These are phyloP conservation scores for Chenopodium suecicum DNA, from an alignment of 148 eudicot species.

Conservation along the genomic window DNA sequence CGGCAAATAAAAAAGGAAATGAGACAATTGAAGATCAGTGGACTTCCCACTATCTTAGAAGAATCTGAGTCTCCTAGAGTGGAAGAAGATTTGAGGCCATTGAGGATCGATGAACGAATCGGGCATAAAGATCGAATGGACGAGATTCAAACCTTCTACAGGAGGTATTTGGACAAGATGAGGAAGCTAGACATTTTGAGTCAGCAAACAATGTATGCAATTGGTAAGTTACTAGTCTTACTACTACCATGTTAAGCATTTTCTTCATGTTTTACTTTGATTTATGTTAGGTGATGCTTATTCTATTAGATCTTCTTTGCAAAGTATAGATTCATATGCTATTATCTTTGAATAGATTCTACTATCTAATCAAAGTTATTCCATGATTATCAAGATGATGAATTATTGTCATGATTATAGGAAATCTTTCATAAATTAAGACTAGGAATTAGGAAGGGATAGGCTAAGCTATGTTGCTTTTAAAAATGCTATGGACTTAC, in stretches of 20 bases:
- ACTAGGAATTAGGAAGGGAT: neutral
- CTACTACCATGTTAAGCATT: neutral
- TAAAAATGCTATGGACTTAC: neutral
- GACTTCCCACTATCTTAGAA: conserved; percentile 85
- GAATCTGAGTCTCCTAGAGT: conserved; percentile 70
- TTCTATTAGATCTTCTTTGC: neutral
- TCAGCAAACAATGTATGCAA: conserved; percentile 81
- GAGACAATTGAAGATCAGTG: conserved; percentile 46
- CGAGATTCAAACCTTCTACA: conserved; percentile 69
- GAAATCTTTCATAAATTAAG: neutral
- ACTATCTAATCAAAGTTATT: neutral
- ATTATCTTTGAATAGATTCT: neutral
- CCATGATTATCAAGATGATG: neutral
- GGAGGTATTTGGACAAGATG: conserved; percentile 82
- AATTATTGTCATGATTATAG: neutral
- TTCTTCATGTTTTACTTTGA: neutral
- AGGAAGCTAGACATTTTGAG: conserved; percentile 74
- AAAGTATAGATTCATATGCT: neutral
- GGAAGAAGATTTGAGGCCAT: conserved; percentile 72
- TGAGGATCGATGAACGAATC: conserved; percentile 61
- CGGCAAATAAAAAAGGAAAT: conserved; percentile 77
- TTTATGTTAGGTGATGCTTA: neutral
- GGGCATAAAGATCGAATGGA: conserved; percentile 69
- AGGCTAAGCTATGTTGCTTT: neutral
- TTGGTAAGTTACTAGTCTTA: conserved; percentile 54